phyloP scores from a whole-genome alignment of 2,329 filamentous ascomycete genomes.

The Ophiosphaerella narmari region DNA sequence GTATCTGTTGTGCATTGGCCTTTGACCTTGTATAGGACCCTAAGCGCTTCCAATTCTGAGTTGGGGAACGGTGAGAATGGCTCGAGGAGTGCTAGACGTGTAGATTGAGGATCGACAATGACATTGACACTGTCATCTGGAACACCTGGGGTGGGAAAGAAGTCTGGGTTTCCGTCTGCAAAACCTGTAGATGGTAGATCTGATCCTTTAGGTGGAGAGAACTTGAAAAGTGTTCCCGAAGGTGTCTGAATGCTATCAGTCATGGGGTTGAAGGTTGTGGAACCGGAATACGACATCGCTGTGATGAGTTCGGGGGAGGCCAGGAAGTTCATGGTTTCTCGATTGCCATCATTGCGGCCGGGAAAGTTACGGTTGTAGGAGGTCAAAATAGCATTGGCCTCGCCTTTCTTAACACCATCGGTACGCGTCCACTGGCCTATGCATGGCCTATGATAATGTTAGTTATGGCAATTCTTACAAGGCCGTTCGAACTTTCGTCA shows the following conservation, averaged over 20 bases:
- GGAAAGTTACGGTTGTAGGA: conserved; percentile 99
- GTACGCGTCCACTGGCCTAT: conserved; percentile 95
- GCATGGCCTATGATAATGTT: conserved; percentile 63
- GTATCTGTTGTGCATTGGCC: conserved; percentile 99
- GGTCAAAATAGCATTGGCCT: conserved; percentile 90
- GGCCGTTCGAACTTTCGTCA: neutral
- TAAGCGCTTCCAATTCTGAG: conserved; percentile 74
- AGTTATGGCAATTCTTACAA: conserved; percentile 4
- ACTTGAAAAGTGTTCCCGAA: conserved; percentile 81
- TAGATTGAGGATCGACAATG: conserved; percentile 82
- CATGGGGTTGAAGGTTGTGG: conserved; percentile 94
- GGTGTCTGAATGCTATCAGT: conserved; percentile 83
- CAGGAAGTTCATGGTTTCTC: conserved; percentile 97
- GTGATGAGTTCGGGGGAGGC: conserved; percentile 96
- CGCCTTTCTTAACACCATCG: conserved; percentile 82
- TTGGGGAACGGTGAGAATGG: conserved; percentile 85
- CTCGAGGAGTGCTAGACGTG: conserved; percentile 86
- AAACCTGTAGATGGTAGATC: conserved; percentile 75
- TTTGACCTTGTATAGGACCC: conserved; percentile 92
- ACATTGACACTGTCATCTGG: conserved; percentile 74
- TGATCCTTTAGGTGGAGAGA: conserved; percentile 70
- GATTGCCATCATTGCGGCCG: conserved; percentile 95
- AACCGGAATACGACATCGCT: conserved; percentile 90
- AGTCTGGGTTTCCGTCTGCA: conserved; percentile 73
- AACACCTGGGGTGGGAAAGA: conserved; percentile 72